Conservation (phyloP, 2,329 filamentous ascomycete genomes). For the Aspergillaceae sp. region DNA sequence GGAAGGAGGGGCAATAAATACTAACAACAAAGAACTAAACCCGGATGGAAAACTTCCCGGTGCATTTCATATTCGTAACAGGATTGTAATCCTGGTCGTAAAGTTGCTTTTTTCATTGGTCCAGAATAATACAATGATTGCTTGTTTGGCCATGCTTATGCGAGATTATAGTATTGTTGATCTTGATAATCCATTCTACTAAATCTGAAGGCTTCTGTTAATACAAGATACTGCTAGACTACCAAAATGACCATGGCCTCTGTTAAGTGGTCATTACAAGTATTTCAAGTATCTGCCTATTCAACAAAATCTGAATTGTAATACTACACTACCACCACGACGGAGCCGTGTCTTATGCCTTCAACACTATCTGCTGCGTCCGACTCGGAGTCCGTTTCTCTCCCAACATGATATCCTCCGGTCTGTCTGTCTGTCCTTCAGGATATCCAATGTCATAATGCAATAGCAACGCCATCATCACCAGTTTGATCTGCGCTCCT, state of each 20-base stretch:
- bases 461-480: neutral
- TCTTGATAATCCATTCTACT: neutral
- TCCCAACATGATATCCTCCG: neutral
- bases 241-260: too few species aligned
- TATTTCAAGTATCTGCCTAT: too few species aligned
- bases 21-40: neutral
- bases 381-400: neutral
- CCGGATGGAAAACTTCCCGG: neutral
- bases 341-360: neutral
- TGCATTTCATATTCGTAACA: neutral
- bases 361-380: neutral
- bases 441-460: neutral
- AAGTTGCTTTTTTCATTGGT: neutral
- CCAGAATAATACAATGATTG: neutral
- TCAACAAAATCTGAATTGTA: neutral
- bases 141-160: neutral
- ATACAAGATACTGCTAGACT: too few species aligned
- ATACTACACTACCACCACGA: slow-evolving; percentile 11
- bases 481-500: neutral
- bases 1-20: neutral
- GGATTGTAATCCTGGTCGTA: neutral
- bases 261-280: too few species aligned
- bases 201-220: neutral
- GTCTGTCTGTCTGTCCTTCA: neutral
- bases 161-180: neutral